Percentiles rank a stretch among this genome's conserved stretches.
Conservation (phyloP, 2,329 filamentous ascomycete genomes). For the Fusarium camptoceras region DNA sequence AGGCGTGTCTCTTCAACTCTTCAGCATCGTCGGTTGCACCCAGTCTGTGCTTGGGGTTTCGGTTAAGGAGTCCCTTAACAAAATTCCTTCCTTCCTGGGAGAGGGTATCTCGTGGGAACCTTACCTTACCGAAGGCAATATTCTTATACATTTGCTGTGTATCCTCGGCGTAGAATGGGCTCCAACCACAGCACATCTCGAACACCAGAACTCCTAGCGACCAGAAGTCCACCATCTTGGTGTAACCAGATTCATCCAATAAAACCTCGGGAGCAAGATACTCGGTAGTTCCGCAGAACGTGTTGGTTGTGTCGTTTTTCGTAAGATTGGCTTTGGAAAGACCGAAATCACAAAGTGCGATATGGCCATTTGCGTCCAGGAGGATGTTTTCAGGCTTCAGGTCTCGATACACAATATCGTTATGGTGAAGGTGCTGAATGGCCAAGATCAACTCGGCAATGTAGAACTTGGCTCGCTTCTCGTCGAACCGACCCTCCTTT, state of each 20-base stretch:
- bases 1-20: conserved; percentile 92
- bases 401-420: conserved; percentile 98
- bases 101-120: conserved; percentile 93
- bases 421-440: conserved; percentile 93
- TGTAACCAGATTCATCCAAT: conserved; percentile 95
- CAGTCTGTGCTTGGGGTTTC: conserved; percentile 94
- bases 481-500: conserved; percentile 94
- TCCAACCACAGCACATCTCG: conserved; percentile 99
- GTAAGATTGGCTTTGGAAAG: conserved; percentile 97
- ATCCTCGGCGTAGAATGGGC: conserved; percentile 97
- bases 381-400: conserved; percentile 98
- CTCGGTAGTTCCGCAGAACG: conserved; percentile 97
- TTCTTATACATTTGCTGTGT: conserved; percentile 99
- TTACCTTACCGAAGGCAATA: conserved; percentile 98
- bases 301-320: conserved; percentile 98
- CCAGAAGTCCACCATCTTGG: conserved; percentile 99
- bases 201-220: conserved; percentile 97
- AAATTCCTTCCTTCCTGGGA: conserved; percentile 97
- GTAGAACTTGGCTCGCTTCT: conserved; percentile 96
- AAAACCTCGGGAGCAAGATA: conserved; percentile 96
- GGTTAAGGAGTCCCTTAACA: conserved; percentile 95
- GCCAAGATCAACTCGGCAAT: conserved; percentile 97
- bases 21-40: conserved; percentile 92
- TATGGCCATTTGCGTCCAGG: conserved; percentile 96
- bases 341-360: conserved; percentile 97